Evolutionary conservation across 1,284 basidiomycete species (phyloP), one percentile per base, ranked within the genome.

Genomic region (Ganoderma resinaceum): DNA sequence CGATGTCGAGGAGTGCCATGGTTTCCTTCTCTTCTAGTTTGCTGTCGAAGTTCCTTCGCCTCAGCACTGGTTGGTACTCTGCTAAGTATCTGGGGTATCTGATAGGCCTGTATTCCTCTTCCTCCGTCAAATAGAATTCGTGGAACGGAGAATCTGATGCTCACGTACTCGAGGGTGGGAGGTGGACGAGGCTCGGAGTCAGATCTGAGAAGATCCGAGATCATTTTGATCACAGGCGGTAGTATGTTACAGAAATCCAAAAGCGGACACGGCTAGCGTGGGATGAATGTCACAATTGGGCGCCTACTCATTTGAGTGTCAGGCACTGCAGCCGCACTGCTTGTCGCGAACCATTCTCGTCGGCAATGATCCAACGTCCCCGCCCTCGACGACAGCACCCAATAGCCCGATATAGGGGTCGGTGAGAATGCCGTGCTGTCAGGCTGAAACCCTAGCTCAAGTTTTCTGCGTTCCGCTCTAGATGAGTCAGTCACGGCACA

Each of bases 1-100:
- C 69, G n/a, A 66, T 43, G 37, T 60, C 58, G 38, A 64, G 55
- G 16, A 63, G 43, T 3, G 66, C 59, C 70, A 69, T 69, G 29
- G 40, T 43, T 31, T 60, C 16, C 37, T 37, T 40, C 29, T 55
- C 29, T 9, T 55, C 12, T 33, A 33, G 2, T 33, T 55, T 18
- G 29, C 23, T n/a, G 4, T 20, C 18, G 12, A 7, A n/a, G 49
- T 53, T 53, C 49, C 12, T 26, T 26, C 23, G 42, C 42, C 20
- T 6, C n/a, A 20, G 7, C 49, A 26, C 26, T 14, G 26, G 52
- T 20, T 57, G 16, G 14, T 9, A 35, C 5, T n/a, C 33, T 31
- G 14, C 14, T 29, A n/a, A n/a, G n/a, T n/a, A 9, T 55, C 23
- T 26, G 23, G 52, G 29, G 29, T 55, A 33, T 31, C 29, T 16